Base-by-base conservation (phyloP, 2,329 filamentous ascomycete species). In the Arachnopeziza araneosa region DNA sequence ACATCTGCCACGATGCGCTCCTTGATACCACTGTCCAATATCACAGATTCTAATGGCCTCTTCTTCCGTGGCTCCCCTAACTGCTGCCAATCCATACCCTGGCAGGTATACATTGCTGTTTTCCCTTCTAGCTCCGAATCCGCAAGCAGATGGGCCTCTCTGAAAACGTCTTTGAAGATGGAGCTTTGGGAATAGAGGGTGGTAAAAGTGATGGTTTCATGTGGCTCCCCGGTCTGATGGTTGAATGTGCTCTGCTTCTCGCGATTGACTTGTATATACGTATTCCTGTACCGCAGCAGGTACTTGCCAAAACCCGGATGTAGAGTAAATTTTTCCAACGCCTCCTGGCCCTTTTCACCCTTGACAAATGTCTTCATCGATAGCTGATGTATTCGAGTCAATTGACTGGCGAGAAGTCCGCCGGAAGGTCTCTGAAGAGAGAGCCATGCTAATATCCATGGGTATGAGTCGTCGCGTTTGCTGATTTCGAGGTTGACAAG, bases 401-500 rank as follows among this genome's bases (percentile, higher is more conserved):
- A 72, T 50, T 79, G 80, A 30, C 78, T 81, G 22, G 80, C 80
- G 44, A 87, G 24, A 23, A 67, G 69, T 5, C 61, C 68, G 17
- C 19, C 52, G 70, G 79, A 75, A 58, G 86, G 82, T 56, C 92
- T 90, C 65, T 91, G 91, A 59, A 91, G 83, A 7, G 92, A 93
- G 73, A 99, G 89, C 93, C 95, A 99, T 65, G 93, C 88, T 10
- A 99, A 81, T 50, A 99, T 86, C 93, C 93, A 98, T 50, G 87
- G 87, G 73, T 98, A 99, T 1, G 93, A 93, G 52, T 91, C 86
- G 76, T 99, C 95, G 69, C 93, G 90, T 72, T 91, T 90, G 74
- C 90, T 93, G 75, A 99, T 96, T 75, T 99, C 95, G 69, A 99
- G 86, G 70, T 97, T 92, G 69, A 98, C 91, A 30, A 99, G 86